These are phyloP conservation scores for Cercospora sp. DNA, from an alignment of 2,329 filamentous ascomycete genomes.

Conservation along the genomic window DNA sequence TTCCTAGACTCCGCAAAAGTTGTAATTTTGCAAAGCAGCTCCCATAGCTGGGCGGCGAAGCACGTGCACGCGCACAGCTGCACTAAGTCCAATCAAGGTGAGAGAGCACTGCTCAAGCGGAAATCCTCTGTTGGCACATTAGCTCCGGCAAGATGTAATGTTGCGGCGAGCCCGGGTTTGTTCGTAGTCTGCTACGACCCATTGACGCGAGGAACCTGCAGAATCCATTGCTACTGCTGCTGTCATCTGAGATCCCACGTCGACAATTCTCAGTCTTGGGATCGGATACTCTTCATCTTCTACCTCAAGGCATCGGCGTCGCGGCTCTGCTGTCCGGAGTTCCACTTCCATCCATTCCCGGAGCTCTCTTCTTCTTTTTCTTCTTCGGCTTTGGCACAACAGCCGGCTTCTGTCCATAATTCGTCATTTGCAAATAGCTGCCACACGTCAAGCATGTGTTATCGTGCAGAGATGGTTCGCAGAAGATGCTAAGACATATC, in stretches of 20 bases:
- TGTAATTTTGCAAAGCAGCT: neutral
- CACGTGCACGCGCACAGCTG: neutral
- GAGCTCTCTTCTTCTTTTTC: slow-evolving; percentile 55
- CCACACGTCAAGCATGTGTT: slow-evolving; percentile 81
- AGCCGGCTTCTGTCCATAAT: slow-evolving; percentile 74
- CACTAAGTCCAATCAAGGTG: neutral
- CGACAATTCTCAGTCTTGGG: neutral
- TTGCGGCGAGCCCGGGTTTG: neutral
- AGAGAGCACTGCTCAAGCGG: neutral
- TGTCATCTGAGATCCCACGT: neutral
- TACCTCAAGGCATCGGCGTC: slow-evolving; percentile 31
- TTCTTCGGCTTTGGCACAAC: slow-evolving; percentile 78
- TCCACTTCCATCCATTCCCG: slow-evolving; percentile 46
- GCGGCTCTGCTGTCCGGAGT: slow-evolving; percentile 34
- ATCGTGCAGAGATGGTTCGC: slow-evolving; percentile 58
- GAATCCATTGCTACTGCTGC: neutral
- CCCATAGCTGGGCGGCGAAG: neutral
- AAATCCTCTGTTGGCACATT: neutral
- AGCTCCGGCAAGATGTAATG: neutral
- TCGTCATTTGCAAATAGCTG: slow-evolving; percentile 72
- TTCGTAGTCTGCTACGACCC: neutral
- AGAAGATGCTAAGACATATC: slow-evolving; percentile 94
- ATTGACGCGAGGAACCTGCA: neutral
- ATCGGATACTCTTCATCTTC: neutral
- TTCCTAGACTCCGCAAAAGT: neutral